Percentiles rank a stretch among this genome's conserved stretches.
These are phyloP conservation scores for Penicillium roqueforti DNA, from an alignment of 495 filamentous ascomycete species.

Conservation along the genomic window DNA sequence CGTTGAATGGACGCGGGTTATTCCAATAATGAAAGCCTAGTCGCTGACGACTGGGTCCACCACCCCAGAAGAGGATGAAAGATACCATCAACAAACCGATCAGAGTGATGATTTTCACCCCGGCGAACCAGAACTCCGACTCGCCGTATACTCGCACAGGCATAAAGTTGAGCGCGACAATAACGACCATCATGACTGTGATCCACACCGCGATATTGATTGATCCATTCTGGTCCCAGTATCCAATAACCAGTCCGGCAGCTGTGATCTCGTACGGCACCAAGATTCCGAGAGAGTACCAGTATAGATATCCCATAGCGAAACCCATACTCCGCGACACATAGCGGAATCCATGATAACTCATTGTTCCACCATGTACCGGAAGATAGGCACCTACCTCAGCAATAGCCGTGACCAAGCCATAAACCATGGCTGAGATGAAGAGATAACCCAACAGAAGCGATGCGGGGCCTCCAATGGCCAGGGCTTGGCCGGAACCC, in stretches of 20 bases:
- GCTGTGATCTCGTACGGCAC: slow-evolving; percentile 65
- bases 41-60: slow-evolving; percentile 56
- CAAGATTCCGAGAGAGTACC: slow-evolving; percentile 63
- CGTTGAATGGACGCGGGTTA: slow-evolving; percentile 62
- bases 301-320: slow-evolving; percentile 58
- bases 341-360: slow-evolving; percentile 55
- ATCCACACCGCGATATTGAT: slow-evolving; percentile 59
- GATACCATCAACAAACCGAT: slow-evolving; percentile 64
- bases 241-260: slow-evolving; percentile 66
- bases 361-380: slow-evolving; percentile 54
- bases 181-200: slow-evolving; percentile 64
- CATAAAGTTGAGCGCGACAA: slow-evolving; percentile 63
- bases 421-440: slow-evolving; percentile 56
- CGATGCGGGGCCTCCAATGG: slow-evolving; percentile 55
- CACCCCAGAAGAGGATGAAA: slow-evolving; percentile 69
- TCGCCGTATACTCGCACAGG: slow-evolving; percentile 66
- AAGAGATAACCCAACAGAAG: slow-evolving; percentile 63
- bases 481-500: slow-evolving; percentile 56
- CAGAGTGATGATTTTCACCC: slow-evolving; percentile 74
- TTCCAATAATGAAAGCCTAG: slow-evolving; percentile 74
- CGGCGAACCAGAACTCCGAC: slow-evolving; percentile 69
- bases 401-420: slow-evolving; percentile 58
- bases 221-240: slow-evolving; percentile 51
- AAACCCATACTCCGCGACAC: slow-evolving; percentile 60
- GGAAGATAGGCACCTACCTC: slow-evolving; percentile 65